These are phyloP conservation scores for Mortierella sp. DNA, from an alignment of 371 early-diverging fungal genomes.

Conservation along the genomic window DNA sequence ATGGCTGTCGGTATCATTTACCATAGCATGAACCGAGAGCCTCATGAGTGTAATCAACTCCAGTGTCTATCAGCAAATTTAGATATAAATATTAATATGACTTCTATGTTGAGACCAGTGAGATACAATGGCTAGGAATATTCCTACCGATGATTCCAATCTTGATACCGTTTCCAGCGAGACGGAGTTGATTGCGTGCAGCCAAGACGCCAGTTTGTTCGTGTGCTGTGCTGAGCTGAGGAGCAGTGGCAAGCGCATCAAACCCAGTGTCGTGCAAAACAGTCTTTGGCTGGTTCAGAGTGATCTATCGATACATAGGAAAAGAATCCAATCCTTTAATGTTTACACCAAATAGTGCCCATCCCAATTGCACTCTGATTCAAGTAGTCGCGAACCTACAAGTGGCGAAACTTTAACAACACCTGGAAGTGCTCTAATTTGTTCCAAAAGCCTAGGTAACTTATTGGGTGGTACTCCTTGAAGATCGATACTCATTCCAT, in stretches of 20 bases:
- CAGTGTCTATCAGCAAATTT: slow-evolving; percentile 38
- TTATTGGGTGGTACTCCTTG: slow-evolving; percentile 24
- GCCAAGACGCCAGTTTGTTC: slow-evolving; percentile 37
- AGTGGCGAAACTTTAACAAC: slow-evolving; percentile 45
- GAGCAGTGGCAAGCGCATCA: slow-evolving; percentile 11
- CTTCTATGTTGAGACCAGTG: not conserved
- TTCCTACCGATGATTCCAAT: slow-evolving; percentile 72
- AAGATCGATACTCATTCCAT: slow-evolving; percentile 46
- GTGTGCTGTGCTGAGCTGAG: slow-evolving; percentile 46
- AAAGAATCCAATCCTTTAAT: not conserved
- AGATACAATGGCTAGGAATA: not conserved
- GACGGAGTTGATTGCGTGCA: slow-evolving; percentile 25
- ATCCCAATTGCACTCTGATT: too few species aligned
- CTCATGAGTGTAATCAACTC: slow-evolving; percentile 75
- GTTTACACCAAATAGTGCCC: not conserved
- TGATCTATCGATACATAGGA: slow-evolving; percentile 9
- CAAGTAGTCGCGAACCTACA: slow-evolving; percentile 7
- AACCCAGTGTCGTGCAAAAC: slow-evolving; percentile 33
- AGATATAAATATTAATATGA: not conserved
- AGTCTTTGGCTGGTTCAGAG: slow-evolving; percentile 34
- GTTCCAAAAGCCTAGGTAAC: slow-evolving; percentile 27
- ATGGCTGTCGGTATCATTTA: not conserved
- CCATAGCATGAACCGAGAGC: slow-evolving; percentile 84
- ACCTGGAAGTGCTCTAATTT: slow-evolving; percentile 25
- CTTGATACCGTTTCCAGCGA: slow-evolving; percentile 72